A percentile compares a stretch with the other conserved stretches of the same genome.
phyloP scores from a whole-genome alignment of 768 basidiomycete species.

The Boletus patriciae region DNA sequence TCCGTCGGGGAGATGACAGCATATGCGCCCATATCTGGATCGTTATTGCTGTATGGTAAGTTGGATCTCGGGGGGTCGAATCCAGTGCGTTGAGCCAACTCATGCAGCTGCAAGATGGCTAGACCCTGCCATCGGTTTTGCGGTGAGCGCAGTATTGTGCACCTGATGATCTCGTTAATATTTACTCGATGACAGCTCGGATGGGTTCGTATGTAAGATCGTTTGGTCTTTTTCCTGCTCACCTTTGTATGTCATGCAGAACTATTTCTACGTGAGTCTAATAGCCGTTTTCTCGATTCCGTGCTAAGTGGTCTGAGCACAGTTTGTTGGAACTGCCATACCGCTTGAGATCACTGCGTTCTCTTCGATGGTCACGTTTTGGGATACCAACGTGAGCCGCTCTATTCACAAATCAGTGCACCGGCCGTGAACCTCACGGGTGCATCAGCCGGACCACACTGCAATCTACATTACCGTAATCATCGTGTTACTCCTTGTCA shows the following conservation, averaged over 20 bases:
- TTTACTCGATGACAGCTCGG: constrained; percentile 16
- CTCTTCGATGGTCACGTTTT: constrained; percentile 50
- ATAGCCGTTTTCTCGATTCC: neutral
- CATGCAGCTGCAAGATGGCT: constrained; percentile 33
- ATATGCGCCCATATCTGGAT: constrained; percentile 31
- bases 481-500: constrained; percentile 38
- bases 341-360: constrained; percentile 54
- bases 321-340: constrained; percentile 38
- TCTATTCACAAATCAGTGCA: neutral
- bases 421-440: constrained; percentile 10
- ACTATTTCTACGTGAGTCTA: constrained; percentile 36
- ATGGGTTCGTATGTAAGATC: constrained; percentile 18
- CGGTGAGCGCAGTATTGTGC: constrained; percentile 16
- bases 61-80: neutral
- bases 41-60: constrained; percentile 29
- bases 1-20: constrained; percentile 33
- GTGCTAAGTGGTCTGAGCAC: neutral
- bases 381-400: constrained; percentile 38
- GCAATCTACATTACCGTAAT: constrained; percentile 42
- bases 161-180: neutral
- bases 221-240: neutral
- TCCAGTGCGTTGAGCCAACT: neutral
- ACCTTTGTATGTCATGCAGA: constrained; percentile 16
- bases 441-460: constrained; percentile 35
- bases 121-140: constrained; percentile 34